phyloP scores from a whole-genome alignment of 192 early-diverging fungal species.

The Coemansia sp. region DNA sequence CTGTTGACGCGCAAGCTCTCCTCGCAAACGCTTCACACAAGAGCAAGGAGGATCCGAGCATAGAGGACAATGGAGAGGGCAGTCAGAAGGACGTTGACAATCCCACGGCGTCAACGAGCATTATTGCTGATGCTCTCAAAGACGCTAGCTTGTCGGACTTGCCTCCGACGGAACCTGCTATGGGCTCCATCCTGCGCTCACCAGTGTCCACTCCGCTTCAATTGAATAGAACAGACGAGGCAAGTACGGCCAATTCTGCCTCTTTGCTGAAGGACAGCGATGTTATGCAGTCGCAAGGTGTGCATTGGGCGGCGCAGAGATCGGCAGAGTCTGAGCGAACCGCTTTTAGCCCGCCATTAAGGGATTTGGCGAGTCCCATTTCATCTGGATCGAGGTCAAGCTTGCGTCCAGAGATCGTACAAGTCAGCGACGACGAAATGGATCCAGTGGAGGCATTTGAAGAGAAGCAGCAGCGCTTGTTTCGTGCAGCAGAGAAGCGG shows the following conservation, averaged over 20 bases:
- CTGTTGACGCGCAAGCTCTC: background rate
- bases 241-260: background rate
- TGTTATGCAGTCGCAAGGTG: conserved; percentile 9
- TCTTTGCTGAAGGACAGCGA: conserved; percentile 22
- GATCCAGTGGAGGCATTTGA: conserved; percentile 29
- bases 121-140: conserved; percentile 1
- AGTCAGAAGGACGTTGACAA: conserved; percentile 1
- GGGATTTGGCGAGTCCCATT: conserved; percentile 10
- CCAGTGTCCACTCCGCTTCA: background rate
- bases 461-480: conserved; percentile 35
- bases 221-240: background rate
- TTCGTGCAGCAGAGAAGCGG: conserved; percentile 32
- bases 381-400: conserved; percentile 8
- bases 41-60: background rate
- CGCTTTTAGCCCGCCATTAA: conserved; percentile 7
- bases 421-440: conserved; percentile 12
- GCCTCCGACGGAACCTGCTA: background rate
- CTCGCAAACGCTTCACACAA: background rate
- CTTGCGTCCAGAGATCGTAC: conserved; percentile 15
- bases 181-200: background rate
- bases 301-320: conserved; percentile 5
- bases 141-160: background rate
- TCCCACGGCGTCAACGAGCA: background rate
- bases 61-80: background rate
- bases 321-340: conserved; percentile 34